Evolutionary conservation across 2,329 filamentous ascomycete genomes (phyloP).

Genomic region (Aureobasidium sp.): DNA sequence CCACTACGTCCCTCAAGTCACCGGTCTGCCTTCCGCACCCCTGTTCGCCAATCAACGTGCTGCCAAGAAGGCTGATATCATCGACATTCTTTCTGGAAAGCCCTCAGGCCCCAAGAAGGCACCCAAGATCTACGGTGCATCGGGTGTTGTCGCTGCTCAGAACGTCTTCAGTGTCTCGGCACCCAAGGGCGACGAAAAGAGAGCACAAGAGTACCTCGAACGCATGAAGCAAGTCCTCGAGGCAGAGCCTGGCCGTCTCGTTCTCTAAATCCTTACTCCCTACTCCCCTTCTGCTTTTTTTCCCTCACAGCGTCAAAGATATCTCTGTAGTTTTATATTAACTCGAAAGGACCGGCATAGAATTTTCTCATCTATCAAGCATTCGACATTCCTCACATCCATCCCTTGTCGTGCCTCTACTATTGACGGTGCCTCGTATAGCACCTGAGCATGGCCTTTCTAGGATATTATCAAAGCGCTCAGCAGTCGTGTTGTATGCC

Average conservation of each 20-base stretch:
- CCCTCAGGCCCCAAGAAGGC: constrained; percentile 26
- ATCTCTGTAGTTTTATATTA: constrained; percentile 14
- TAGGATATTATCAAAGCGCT: no score
- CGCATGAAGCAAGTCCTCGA: constrained; percentile 79
- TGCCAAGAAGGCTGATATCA: constrained; percentile 61
- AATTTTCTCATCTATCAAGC: not conserved
- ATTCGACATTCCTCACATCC: not conserved
- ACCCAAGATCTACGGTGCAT: constrained; percentile 21
- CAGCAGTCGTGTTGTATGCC: no score
- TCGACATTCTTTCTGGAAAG: constrained; percentile 65
- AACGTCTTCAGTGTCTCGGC: constrained; percentile 82
- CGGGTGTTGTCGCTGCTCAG: constrained; percentile 41
- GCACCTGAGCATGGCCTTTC: no score
- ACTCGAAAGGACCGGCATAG: constrained; percentile 9
- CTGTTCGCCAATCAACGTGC: constrained; percentile 25
- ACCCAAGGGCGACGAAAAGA: constrained; percentile 69
- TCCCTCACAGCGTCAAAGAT: constrained; percentile 13
- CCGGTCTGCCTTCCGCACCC: constrained; percentile 42
- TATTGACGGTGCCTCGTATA: not conserved
- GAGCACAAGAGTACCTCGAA: constrained; percentile 75
- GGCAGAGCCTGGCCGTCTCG: constrained; percentile 67
- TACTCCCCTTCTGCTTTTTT: not conserved
- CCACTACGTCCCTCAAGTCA: constrained; percentile 66
- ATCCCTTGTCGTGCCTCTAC: not conserved
- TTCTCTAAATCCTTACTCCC: constrained; percentile 39